Conservation (phyloP, 495 filamentous ascomycete genomes). For the Xylaria intraflava region DNA sequence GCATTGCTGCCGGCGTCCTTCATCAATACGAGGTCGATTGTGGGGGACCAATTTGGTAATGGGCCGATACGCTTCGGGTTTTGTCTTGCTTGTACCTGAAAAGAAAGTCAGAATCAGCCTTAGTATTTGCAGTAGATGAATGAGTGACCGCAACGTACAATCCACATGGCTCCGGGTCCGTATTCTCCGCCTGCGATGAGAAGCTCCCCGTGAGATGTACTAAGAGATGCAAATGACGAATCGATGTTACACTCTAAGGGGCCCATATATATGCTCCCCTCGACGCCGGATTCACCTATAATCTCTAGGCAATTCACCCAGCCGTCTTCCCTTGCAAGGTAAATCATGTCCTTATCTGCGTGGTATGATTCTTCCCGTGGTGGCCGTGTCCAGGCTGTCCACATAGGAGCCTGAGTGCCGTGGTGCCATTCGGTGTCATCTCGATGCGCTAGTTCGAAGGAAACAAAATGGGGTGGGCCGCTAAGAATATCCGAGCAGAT, state of each 20-base stretch:
- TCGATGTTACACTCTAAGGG: constrained; percentile 56
- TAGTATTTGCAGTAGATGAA: background rate
- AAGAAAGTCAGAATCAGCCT: constrained; percentile 14
- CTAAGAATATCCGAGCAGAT: constrained; percentile 53
- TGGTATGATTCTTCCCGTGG: constrained; percentile 53
- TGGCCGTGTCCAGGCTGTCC: constrained; percentile 67
- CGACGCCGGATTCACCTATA: constrained; percentile 45
- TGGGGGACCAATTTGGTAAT: constrained; percentile 75
- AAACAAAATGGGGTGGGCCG: constrained; percentile 40
- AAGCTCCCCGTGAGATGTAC: constrained; percentile 56
- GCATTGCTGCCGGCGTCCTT: constrained; percentile 17
- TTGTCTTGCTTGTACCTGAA: constrained; percentile 35
- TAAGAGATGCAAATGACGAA: constrained; percentile 55
- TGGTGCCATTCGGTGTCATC: constrained; percentile 32
- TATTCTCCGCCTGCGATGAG: constrained; percentile 74
- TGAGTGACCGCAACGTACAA: constrained; percentile 41
- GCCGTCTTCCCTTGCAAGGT: constrained; percentile 75
- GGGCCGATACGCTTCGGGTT: constrained; percentile 41
- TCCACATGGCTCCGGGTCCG: constrained; percentile 72
- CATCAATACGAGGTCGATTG: constrained; percentile 60
- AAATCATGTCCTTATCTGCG: constrained; percentile 61
- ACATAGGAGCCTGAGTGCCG: constrained; percentile 37
- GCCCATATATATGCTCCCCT: constrained; percentile 48
- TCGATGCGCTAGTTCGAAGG: constrained; percentile 24
- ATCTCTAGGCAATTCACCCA: constrained; percentile 62